phyloP scores from a whole-genome alignment of 1,284 basidiomycete species.

The Cystobasidium pallidum region DNA sequence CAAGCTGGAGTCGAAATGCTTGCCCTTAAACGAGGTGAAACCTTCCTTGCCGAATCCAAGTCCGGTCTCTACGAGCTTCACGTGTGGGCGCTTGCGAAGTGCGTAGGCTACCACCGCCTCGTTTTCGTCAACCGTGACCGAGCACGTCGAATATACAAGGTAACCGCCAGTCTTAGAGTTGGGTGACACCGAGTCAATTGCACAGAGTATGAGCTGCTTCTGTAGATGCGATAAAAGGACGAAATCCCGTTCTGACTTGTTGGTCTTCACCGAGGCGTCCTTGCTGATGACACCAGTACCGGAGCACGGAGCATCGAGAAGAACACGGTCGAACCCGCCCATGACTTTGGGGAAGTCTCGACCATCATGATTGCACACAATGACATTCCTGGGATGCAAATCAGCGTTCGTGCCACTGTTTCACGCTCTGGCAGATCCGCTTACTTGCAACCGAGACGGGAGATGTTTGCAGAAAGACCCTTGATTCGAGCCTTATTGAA shows the following conservation, averaged over 20 bases:
- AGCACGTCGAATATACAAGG: slow-evolving; percentile 98
- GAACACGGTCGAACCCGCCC: slow-evolving; percentile 94
- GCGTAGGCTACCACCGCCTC: slow-evolving; percentile 98
- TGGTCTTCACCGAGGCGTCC: slow-evolving; percentile 95
- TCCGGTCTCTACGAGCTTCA: slow-evolving; percentile 89
- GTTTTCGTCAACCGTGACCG: slow-evolving; percentile 97
- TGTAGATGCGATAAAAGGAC: slow-evolving; percentile 91
- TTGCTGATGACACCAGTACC: slow-evolving; percentile 99
- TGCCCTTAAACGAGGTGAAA: slow-evolving; percentile 86
- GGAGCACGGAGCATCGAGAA: slow-evolving; percentile 96
- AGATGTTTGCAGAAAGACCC: slow-evolving; percentile 93
- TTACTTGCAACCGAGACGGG: slow-evolving; percentile 81
- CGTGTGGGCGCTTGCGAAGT: slow-evolving; percentile 93
- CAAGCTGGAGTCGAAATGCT: slow-evolving; percentile 79
- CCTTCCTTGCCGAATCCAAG: slow-evolving; percentile 92
- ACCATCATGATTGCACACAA: slow-evolving; percentile 96
- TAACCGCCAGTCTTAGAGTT: slow-evolving; percentile 89
- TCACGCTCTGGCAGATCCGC: too few relatives aligned
- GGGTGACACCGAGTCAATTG: slow-evolving; percentile 91
- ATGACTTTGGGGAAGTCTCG: slow-evolving; percentile 99
- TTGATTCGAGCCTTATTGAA: slow-evolving; percentile 93
- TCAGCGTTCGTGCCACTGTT: too few relatives aligned
- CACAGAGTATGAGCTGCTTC: slow-evolving; percentile 97
- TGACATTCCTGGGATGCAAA: slow-evolving; percentile 74
- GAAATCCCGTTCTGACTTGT: slow-evolving; percentile 98